Base-by-base conservation (phyloP, 2,329 filamentous ascomycete species). In the Didymella lethalis region DNA sequence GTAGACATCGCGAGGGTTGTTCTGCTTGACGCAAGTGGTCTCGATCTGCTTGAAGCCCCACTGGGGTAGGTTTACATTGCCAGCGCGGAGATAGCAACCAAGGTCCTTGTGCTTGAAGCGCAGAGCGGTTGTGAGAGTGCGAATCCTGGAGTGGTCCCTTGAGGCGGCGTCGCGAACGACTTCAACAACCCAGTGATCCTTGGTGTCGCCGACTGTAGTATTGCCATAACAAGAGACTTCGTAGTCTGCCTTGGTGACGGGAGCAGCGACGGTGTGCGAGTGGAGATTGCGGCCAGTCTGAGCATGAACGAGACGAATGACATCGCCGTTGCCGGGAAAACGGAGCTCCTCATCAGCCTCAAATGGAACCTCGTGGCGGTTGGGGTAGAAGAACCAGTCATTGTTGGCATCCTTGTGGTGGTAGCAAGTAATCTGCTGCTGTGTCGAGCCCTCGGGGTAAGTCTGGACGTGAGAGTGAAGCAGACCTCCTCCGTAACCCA, bases 41-140 rank as follows among this genome's bases (percentile, higher is more conserved):
- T 99, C 95, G 66, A 99, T 98, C 81, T 99, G 95, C 83, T 98
- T 97, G 85, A 99, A 99, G 76, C 95, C 95, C 95, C 95, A 99
- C 77, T 98, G 95, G 50, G 95, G 95, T 64, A 99, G 84, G 79
- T 98, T 99, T 70, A 93, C 90, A 72, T 96, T 99, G 69, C 93
- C 94, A 59, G 95, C 96, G 64, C 93, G 90, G 49, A 99, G 87
- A 76, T 99, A 99, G 80, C 95, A 99, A 67, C 91, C 91, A 54
- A 98, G 84, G 54, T 88, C 84, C 41, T 86, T 83, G 76, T 99
- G 93, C 78, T 85, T 92, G 56, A 99, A 83, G 64, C 96, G 89
- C 86, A 99, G 97, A 11, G 91, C 87, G 7, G 94, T 97, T 7
- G 95, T 98, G 64, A 99, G 85, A 31, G 95, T 99, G 64, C 95